Conservation (phyloP, 306 rosid species). For the Mucuna pruriens region DNA sequence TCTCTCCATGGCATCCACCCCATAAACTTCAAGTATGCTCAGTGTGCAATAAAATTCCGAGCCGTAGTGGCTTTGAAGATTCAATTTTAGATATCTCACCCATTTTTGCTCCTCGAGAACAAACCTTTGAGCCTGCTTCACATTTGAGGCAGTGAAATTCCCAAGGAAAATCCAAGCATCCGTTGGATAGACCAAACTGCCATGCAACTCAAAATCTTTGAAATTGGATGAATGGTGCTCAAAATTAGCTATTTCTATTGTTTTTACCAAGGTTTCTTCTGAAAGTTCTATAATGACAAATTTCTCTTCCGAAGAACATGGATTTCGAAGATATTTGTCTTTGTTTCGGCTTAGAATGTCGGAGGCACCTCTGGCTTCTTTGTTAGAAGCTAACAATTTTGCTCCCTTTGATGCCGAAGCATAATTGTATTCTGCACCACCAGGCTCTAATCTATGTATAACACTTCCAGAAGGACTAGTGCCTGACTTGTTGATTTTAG, state of each 20-base stretch:
- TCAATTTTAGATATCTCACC: constrained; percentile 87
- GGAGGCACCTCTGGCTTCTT: constrained; percentile 96
- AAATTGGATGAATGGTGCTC: constrained; percentile 94
- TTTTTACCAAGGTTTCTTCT: constrained; percentile 89
- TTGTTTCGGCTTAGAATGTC: constrained; percentile 78
- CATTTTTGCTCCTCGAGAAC: constrained; percentile 86
- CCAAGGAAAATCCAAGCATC: constrained; percentile 80
- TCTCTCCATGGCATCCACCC: constrained; percentile 92
- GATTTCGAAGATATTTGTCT: constrained; percentile 93
- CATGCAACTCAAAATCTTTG: constrained; percentile 75
- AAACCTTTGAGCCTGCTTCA: constrained; percentile 73
- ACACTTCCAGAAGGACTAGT: constrained; percentile 58
- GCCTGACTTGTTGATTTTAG: constrained; percentile 58
- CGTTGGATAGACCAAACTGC: constrained; percentile 89
- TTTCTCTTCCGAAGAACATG: constrained; percentile 92
- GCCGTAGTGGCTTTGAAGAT: constrained; percentile 79
- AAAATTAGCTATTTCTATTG: constrained; percentile 85
- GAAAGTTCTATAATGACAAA: constrained; percentile 89
- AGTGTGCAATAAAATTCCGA: constrained; percentile 92
- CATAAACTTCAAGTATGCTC: constrained; percentile 75
- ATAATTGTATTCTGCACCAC: constrained; percentile 85
- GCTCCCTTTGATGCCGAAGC: constrained; percentile 97
- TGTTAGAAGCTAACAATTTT: constrained; percentile 88
- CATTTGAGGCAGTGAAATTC: constrained; percentile 81
- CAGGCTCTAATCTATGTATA: constrained; percentile 83